A percentile compares a stretch with the other conserved stretches of the same genome.
phyloP scores from a whole-genome alignment of 169 alveolate species.

The Theileria luwenshuni region DNA sequence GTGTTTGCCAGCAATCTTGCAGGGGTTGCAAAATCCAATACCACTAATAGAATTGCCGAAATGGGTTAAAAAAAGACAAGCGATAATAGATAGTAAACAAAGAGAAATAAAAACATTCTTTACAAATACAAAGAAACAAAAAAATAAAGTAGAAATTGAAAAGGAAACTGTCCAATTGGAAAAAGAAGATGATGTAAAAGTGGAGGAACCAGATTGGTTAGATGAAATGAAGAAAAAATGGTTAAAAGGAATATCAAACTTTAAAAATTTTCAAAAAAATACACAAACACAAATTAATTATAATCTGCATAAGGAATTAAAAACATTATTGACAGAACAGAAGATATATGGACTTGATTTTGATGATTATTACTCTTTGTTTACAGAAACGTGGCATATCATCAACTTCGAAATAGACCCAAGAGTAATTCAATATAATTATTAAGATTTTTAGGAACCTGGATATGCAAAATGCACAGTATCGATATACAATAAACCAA shows the following conservation, averaged over 20 bases:
- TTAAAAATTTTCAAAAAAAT: slow-evolving; percentile 5
- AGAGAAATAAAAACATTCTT: slow-evolving; percentile 42
- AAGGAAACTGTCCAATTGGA: background rate
- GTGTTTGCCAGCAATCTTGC: slow-evolving; percentile 94
- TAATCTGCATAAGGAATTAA: slow-evolving; percentile 18
- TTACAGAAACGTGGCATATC: slow-evolving; percentile 68
- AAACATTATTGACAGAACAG: background rate
- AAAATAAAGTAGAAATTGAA: background rate
- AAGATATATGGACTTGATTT: slow-evolving; percentile 24
- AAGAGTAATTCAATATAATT: background rate
- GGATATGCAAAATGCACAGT: slow-evolving; percentile 49
- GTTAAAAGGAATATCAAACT: slow-evolving; percentile 5
- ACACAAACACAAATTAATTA: slow-evolving; percentile 12
- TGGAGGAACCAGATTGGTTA: slow-evolving; percentile 10
- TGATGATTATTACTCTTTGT: slow-evolving; percentile 47
- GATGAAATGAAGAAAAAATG: slow-evolving; percentile 24
- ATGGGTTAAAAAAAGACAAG: slow-evolving; percentile 87
- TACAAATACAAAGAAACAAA: background rate
- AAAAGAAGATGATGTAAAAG: background rate
- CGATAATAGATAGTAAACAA: slow-evolving; percentile 68
- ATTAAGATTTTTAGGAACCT: background rate
- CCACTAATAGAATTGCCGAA: slow-evolving; percentile 93
- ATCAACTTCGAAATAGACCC: slow-evolving; percentile 40
- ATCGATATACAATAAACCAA: slow-evolving; percentile 56
- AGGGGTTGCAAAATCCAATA: slow-evolving; percentile 91